Conservation (phyloP, 2,329 filamentous ascomycete genomes). For the Penicillium sp. region DNA sequence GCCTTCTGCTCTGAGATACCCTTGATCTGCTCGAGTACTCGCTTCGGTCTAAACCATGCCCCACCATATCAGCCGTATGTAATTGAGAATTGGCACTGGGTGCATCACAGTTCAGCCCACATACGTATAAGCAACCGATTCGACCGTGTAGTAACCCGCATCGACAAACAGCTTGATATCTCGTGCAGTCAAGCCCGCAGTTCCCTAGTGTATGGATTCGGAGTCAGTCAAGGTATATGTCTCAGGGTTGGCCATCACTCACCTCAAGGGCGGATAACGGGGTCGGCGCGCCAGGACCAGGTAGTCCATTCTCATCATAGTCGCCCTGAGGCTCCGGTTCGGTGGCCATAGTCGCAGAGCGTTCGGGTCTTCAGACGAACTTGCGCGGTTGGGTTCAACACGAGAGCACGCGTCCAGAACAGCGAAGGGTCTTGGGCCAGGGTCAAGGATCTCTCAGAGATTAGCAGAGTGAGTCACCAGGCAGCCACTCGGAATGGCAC, state of each 20-base stretch:
- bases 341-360: constrained; percentile 40
- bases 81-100: neutral
- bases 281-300: constrained; percentile 90
- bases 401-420: constrained; percentile 19
- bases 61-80: constrained; percentile 4
- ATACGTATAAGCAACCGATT: constrained; percentile 91
- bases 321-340: constrained; percentile 71
- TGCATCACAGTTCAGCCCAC: constrained; percentile 23
- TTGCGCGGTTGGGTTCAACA: neutral
- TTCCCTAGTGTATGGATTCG: constrained; percentile 62
- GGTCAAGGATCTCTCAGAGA: neutral
- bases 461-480: constrained; percentile 13
- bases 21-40: constrained; percentile 90
- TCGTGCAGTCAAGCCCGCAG: constrained; percentile 87
- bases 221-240: constrained; percentile 15
- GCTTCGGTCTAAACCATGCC: constrained; percentile 58
- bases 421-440: neutral
- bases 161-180: constrained; percentile 93
- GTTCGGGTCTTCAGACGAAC: too few relatives aligned
- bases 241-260: constrained; percentile 32
- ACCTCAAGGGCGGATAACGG: constrained; percentile 86
- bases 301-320: constrained; percentile 73
- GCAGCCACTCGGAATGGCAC: neutral
- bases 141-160: constrained; percentile 92
- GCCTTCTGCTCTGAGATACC: constrained; percentile 98